Evolutionary conservation across 1,284 basidiomycete species (phyloP), one percentile per base, ranked within the genome.

Genomic region (Melampsora larici-populina): DNA sequence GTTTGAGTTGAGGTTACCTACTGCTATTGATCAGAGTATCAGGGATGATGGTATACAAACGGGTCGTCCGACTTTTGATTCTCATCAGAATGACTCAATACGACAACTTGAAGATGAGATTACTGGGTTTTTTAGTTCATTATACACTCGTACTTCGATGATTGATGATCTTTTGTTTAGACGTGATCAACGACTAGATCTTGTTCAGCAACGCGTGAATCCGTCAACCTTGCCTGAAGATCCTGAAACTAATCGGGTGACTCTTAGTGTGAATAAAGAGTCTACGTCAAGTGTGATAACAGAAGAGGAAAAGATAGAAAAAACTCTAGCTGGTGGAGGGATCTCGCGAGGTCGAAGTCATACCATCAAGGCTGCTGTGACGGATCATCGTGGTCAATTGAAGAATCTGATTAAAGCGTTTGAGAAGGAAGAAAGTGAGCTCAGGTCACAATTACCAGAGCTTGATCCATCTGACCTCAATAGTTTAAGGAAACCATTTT

Each of bases 1-100:
- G 62, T 64, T 64, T 33, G 62, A 64, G 18, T 29, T 64, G 21
- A 64, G 62, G 62, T 64, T 64, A 36, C 62, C 62, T 29, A 64
- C 62, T 15, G 62, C 62, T 13, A 64, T 64, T 64, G 62, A 64
- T 17, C 29, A 29, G 33, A 36, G 62, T 29, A 64, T 64, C 29
- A 64, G 26, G 26, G 62, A 64, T 36, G 62, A 64, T 36, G 62
- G 33, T 64, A 64, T 29, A 15, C 5, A 58, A 8, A 29, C 55
- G 8, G 55, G 55, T 29, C 55, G 55, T n/a, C 55, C 21, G 13
- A 58, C 7, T 24, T 24, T 58, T n/a, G 26, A 58, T 58, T 7
- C n/a, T 58, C n/a, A 58, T 15, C 26, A 24, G 55, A 58, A 58
- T 29, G 55, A 58, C 21, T 58, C 55, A 1, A 58, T 58, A 24